phyloP scores from a whole-genome alignment of 345 rosid genomes.

The Erucastrum elatum region DNA sequence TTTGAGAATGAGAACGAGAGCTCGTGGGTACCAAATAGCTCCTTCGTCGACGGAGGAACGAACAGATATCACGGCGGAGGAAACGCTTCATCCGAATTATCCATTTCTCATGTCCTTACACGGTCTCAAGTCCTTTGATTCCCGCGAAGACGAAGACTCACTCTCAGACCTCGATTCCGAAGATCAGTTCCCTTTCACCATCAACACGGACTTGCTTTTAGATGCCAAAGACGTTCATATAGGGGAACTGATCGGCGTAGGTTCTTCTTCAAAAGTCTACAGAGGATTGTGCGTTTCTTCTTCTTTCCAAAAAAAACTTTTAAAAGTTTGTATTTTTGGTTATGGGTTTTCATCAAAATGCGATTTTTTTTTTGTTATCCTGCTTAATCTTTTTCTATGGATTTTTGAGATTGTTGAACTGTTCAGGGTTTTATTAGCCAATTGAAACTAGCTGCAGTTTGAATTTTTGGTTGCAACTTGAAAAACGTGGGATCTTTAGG shows the following conservation, averaged over 20 bases:
- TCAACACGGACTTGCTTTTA: slow-evolving; percentile 16
- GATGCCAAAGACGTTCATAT: slow-evolving; percentile 17
- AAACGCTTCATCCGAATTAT: slow-evolving; percentile 38
- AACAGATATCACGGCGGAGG: not conserved
- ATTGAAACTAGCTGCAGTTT: not conserved
- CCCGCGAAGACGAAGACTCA: slow-evolving; percentile 1
- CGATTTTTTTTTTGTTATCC: not conserved
- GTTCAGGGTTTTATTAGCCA: too few relatives aligned
- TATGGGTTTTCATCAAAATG: not conserved
- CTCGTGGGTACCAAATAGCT: slow-evolving; percentile 35
- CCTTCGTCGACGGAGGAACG: slow-evolving; percentile 28
- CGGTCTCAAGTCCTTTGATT: slow-evolving; percentile 30
- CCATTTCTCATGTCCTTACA: slow-evolving; percentile 30
- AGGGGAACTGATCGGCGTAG: slow-evolving; percentile 26
- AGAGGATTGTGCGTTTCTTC: slow-evolving; percentile 32
- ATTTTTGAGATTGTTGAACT: too few relatives aligned
- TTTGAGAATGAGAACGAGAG: slow-evolving; percentile 5
- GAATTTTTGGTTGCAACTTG: not conserved
- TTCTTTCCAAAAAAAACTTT: not conserved
- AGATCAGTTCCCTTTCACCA: slow-evolving; percentile 28
- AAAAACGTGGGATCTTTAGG: not conserved
- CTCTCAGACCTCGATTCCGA: slow-evolving; percentile 11
- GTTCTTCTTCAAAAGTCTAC: slow-evolving; percentile 32
- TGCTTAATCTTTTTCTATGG: too few relatives aligned
- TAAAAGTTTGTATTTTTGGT: not conserved